Evolutionary conservation across 768 basidiomycete genomes (phyloP), one percentile per base, ranked within the genome.

Genomic region (Tulasnella sp.): DNA sequence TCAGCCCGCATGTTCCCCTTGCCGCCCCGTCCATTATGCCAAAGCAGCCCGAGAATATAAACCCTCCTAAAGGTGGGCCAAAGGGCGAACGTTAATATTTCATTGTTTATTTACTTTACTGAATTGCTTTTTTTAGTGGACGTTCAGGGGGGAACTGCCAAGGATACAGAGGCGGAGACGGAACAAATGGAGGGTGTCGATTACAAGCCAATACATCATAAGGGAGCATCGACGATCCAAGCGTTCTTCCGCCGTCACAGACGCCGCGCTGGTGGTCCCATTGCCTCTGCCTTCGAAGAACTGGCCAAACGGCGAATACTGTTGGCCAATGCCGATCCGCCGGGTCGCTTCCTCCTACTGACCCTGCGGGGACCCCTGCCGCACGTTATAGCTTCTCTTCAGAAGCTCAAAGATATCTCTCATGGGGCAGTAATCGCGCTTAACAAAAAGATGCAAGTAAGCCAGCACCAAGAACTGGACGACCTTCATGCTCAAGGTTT

Each of bases 161-260:
- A 74, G 10, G 72, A 74, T 38, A 21, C 39, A 21, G 72, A 74
- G 38, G 72, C 5, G 19, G 1, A 2, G 6, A 34, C 39, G 2
- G 72, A 39, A 74, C 39, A 68, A 14, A 68, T 74, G 27, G 72
- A 74, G 10, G 39, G 44, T 21, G 44, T 74, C 27, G 72, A 39
- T 9, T 74, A 46, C 19, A 74, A 39, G 38, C 72, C 72, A 10
- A 27, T 40, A 16, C 39, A 74, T 40, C 39, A 27, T 8, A 39
- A 74, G 72, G 21, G 38, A 24, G 72, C 72, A 18, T 40, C 39
- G 5, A n/a, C 27, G 18, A 74, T 74, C 36, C 72, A 74, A 21
- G 72, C 72, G 8, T 74, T 39, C 36, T 74, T 74, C 72, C 72
- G 72, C 16, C 72, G 72, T 42, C 44, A 74, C 72, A 27, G 72